These are phyloP conservation scores for Pseudovirgaria hyperparasitica DNA, from an alignment of 2,329 filamentous ascomycete species.

Conservation along the genomic window DNA sequence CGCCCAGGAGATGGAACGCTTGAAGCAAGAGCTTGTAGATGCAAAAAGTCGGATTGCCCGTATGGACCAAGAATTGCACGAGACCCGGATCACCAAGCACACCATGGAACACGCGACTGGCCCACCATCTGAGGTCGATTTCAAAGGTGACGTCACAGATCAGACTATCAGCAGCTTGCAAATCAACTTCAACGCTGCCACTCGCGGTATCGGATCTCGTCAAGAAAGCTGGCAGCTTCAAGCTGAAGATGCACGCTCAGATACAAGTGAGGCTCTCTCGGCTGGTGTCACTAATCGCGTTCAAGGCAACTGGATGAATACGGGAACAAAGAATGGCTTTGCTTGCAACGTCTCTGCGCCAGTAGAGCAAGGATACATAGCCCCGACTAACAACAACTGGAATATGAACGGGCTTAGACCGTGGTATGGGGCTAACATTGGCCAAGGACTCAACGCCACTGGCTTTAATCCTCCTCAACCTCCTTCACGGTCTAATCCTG, in stretches of 20 bases:
- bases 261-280: constrained; percentile 43
- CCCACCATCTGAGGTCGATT: constrained; percentile 38
- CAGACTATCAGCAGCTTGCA: constrained; percentile 38
- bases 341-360: constrained; percentile 1
- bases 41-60: constrained; percentile 58
- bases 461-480: constrained; percentile 13
- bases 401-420: constrained; percentile 12
- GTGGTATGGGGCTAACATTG: constrained; percentile 10
- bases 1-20: constrained; percentile 49
- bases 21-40: constrained; percentile 59
- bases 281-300: constrained; percentile 39
- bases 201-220: constrained; percentile 32
- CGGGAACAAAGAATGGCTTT: constrained; percentile 1
- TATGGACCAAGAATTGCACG: constrained; percentile 58
- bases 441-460: constrained; percentile 7
- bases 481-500: constrained; percentile 9
- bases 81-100: constrained; percentile 47
- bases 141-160: constrained; percentile 35
- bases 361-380: constrained; percentile 6
- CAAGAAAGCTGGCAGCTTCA: constrained; percentile 35
- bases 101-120: constrained; percentile 44
- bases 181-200: constrained; percentile 36
- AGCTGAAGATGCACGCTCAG: constrained; percentile 44
- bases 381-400: constrained; percentile 12
- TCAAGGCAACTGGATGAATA: constrained; percentile 43